Conservation (phyloP, 352 stramenopile genomes). For the Phytophthora multivora region DNA sequence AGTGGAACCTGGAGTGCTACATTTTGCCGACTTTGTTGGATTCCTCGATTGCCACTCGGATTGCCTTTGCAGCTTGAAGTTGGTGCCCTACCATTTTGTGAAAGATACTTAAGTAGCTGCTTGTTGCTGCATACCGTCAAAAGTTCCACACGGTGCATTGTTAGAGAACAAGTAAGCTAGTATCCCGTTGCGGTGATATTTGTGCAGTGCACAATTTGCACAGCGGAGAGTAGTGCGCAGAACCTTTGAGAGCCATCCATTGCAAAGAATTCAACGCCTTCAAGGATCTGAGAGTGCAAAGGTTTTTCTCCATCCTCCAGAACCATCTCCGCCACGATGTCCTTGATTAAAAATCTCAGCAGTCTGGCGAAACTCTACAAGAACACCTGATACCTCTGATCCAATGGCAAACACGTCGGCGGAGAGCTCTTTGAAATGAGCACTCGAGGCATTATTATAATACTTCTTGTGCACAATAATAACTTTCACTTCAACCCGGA, state of each 20-base stretch:
- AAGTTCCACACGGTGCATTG: background rate
- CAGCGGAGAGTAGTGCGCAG: background rate
- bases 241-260: conserved; percentile 33
- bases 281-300: conserved; percentile 16
- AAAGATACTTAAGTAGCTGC: conserved; percentile 13
- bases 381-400: conserved; percentile 30
- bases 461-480: too few relatives aligned
- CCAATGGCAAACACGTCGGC: conserved; percentile 21
- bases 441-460: too few relatives aligned
- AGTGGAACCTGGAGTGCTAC: conserved; percentile 44
- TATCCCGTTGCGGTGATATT: conserved; percentile 41
- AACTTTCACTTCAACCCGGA: conserved; percentile 25
- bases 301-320: conserved; percentile 31
- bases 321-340: conserved; percentile 45
- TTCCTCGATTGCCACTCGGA: conserved; percentile 39
- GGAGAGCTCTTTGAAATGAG: conserved; percentile 4
- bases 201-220: too few relatives aligned
- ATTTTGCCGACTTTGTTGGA: conserved; percentile 3
- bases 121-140: conserved; percentile 15
- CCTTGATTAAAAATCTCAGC: conserved; percentile 34
- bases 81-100: conserved; percentile 56
- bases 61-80: conserved; percentile 43
- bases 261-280: conserved; percentile 44
- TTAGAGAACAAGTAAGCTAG: conserved; percentile 40
- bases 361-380: conserved; percentile 45